Evolutionary conservation across 2,329 filamentous ascomycete genomes (phyloP), one percentile per base, ranked within the genome.

Genomic region (Ophiostoma sp.): DNA sequence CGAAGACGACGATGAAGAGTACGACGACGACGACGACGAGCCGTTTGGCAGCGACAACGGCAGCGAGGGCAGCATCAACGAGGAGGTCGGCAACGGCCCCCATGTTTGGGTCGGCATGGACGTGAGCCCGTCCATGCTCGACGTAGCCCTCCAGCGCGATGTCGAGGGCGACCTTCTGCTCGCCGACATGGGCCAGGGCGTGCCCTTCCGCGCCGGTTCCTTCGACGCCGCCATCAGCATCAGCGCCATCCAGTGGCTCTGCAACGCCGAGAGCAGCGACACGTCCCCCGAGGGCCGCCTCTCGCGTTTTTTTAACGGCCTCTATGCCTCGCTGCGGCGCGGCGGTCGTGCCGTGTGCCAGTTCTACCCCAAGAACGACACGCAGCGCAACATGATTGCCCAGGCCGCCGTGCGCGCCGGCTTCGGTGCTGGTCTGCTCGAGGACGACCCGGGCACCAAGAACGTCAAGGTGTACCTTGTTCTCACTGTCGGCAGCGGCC

Each of bases 81-180:
- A 83, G 0, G 82, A 85, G 1, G 84, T 88, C 11, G 88, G 92
- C 69, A 91, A 91, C 67, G 93, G 93, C 0, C 92, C 93, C 4
- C 95, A 99, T 80, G 88, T 89, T 0, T 99, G 95, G 95, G 83
- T 98, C n/a, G 95, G 95, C 70, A 94, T 98, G 90, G 95, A 99
- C 76, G 89, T 99, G 38, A 92, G 90, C 4, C 89, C 92, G 0
- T 92, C 89, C n/a, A 99, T 99, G 95, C 83, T 99, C n/a, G 93
- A 95, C 72, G 86, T 97, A 62, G 95, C 95, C 1, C 83, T 99
- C 0, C 92, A 97, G 77, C 83, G 94, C 63, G 94, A 97, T 70
- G 92, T 95, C 0, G 93, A 97, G 70, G 95, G 95, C 2, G 95
- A 99, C 76, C 80, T 99, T n/a, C 83, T 99, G 74, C 86, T 99